These are phyloP conservation scores for Arthroderma uncinatum DNA, from an alignment of 2,329 filamentous ascomycete genomes.

Conservation along the genomic window DNA sequence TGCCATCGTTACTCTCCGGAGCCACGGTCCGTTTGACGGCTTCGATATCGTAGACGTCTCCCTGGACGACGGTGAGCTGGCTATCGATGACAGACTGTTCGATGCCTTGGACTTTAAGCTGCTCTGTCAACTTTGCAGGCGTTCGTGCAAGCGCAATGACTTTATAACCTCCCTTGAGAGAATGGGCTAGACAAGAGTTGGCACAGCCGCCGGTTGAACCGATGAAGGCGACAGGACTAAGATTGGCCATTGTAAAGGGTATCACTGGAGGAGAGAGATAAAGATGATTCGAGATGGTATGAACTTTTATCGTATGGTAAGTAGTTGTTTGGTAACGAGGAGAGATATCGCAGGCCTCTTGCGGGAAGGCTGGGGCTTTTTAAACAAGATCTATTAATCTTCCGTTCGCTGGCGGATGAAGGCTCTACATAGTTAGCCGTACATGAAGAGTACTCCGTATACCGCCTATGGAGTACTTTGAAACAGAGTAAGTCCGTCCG, in stretches of 20 bases:
- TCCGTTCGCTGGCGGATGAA: slow-evolving; percentile 1
- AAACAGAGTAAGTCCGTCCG: background rate
- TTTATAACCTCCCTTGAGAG: slow-evolving; percentile 36
- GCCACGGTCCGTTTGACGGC: slow-evolving; percentile 33
- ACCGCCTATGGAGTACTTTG: no score
- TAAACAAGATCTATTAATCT: background rate
- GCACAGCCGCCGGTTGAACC: slow-evolving; percentile 43
- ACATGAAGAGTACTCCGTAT: no score
- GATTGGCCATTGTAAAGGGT: background rate
- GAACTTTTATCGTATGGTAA: background rate
- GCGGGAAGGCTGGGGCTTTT: background rate
- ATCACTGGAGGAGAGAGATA: no score
- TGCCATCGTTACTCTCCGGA: slow-evolving; percentile 15
- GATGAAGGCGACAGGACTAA: slow-evolving; percentile 37
- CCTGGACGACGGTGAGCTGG: slow-evolving; percentile 39
- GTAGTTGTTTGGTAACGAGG: background rate
- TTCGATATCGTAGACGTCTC: slow-evolving; percentile 35
- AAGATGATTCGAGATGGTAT: background rate
- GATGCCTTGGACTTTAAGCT: slow-evolving; percentile 35
- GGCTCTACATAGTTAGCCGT: background rate
- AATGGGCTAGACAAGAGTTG: slow-evolving; percentile 33
- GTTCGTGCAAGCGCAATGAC: slow-evolving; percentile 41
- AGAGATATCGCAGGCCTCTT: background rate
- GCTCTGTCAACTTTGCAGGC: slow-evolving; percentile 38
- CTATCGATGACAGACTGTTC: slow-evolving; percentile 24